Percentiles rank a stretch among this genome's conserved stretches.
phyloP scores from a whole-genome alignment of 2,329 filamentous ascomycete genomes.

The Sphaerulina vaccinii region DNA sequence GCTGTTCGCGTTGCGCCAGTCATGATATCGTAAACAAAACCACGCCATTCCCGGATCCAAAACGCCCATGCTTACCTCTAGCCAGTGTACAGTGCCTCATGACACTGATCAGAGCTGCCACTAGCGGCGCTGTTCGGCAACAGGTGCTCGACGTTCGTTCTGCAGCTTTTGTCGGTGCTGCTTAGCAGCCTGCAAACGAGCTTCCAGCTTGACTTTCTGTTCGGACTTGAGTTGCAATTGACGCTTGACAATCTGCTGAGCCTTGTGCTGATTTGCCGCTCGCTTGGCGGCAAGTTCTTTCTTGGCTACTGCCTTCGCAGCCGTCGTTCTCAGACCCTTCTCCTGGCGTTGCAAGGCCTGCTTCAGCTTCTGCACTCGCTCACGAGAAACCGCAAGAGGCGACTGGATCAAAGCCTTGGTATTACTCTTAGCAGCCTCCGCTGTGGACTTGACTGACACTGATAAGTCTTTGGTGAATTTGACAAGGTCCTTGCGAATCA shows the following conservation, averaged over 20 bases:
- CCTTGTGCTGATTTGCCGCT: background rate
- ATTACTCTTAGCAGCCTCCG: constrained; percentile 18
- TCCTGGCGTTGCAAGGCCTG: constrained; percentile 13
- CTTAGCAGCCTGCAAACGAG: background rate
- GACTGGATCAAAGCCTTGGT: constrained; percentile 18
- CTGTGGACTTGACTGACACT: constrained; percentile 17
- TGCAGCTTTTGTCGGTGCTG: background rate
- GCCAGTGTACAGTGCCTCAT: background rate
- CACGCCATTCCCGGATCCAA: background rate
- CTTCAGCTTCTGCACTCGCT: constrained; percentile 17
- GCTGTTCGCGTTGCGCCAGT: background rate
- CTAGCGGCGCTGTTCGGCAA: constrained; percentile 3
- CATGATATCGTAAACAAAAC: background rate
- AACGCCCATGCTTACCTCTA: background rate
- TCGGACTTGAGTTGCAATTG: background rate
- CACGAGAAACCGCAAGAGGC: constrained; percentile 17
- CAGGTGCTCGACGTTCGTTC: background rate
- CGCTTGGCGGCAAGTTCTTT: background rate
- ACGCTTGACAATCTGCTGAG: background rate
- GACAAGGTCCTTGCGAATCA: constrained; percentile 23
- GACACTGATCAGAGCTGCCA: constrained; percentile 1
- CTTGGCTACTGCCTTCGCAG: background rate
- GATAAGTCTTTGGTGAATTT: constrained; percentile 23
- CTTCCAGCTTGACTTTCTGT: background rate
- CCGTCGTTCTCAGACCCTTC: background rate